Evolutionary conservation across 768 basidiomycete genomes (phyloP).

Genomic region (Lentinula edodes): DNA sequence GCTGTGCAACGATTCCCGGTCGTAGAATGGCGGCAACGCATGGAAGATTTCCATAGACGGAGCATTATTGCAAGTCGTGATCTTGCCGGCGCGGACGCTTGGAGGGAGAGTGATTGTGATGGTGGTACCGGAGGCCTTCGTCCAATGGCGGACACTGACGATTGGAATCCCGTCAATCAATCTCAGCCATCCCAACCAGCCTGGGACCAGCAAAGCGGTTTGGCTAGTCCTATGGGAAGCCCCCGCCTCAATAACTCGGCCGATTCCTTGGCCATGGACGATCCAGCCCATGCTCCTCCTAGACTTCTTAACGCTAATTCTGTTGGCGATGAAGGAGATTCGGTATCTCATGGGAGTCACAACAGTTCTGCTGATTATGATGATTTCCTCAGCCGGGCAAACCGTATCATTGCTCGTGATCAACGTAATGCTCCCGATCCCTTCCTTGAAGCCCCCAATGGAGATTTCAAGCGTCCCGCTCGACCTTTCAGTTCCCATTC

Average conservation of each 20-base stretch:
- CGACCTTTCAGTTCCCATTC: constrained; percentile 81
- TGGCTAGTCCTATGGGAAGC: constrained; percentile 34
- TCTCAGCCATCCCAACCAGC: constrained; percentile 23
- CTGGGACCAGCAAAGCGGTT: constrained; percentile 3
- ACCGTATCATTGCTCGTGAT: constrained; percentile 76
- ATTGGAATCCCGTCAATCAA: constrained; percentile 74
- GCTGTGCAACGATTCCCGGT: constrained; percentile 97
- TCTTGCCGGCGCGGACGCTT: constrained; percentile 68
- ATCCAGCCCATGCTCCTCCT: not conserved
- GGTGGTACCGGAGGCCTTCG: constrained; percentile 31
- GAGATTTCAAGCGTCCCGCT: constrained; percentile 36
- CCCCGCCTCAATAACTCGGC: constrained; percentile 1
- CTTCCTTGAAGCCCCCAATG: constrained; percentile 60
- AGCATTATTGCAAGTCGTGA: constrained; percentile 71
- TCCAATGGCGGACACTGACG: constrained; percentile 63
- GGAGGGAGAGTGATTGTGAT: constrained; percentile 70
- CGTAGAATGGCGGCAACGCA: constrained; percentile 94
- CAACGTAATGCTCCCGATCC: constrained; percentile 79
- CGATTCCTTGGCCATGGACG: not conserved
- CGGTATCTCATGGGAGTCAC: constrained; percentile 3
- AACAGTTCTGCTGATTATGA: constrained; percentile 43
- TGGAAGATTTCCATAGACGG: constrained; percentile 91
- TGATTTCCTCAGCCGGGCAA: constrained; percentile 82
- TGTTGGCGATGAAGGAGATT: not conserved
- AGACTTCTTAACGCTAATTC: constrained; percentile 15